phyloP scores from a whole-genome alignment of 2,329 filamentous ascomycete genomes.

The Monosporascus sp. region DNA sequence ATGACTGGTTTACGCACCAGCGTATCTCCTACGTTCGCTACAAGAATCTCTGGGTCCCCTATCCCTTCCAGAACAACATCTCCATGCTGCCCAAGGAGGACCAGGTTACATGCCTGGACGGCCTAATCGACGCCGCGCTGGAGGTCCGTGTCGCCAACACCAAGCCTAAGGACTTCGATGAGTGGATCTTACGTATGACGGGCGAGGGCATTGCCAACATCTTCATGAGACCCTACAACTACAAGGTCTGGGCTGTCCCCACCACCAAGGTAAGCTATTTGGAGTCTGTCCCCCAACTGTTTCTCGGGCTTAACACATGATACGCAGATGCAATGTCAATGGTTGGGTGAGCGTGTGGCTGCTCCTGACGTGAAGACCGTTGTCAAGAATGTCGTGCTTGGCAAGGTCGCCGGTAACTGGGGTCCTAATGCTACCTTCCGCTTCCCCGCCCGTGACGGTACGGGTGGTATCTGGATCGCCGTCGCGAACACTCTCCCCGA shows the following conservation, averaged over 20 bases:
- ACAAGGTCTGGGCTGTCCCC: conserved; percentile 98
- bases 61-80: conserved; percentile 99
- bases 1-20: conserved; percentile 97
- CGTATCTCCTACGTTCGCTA: conserved; percentile 98
- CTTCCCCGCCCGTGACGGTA: conserved; percentile 92
- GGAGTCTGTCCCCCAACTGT: no score
- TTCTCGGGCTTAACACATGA: conserved; percentile 1
- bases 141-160: conserved; percentile 80
- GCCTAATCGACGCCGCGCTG: conserved; percentile 90
- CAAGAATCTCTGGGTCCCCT: conserved; percentile 94
- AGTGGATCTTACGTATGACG: conserved; percentile 94
- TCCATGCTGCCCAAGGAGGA: conserved; percentile 97
- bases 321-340: conserved; percentile 93
- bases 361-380: conserved; percentile 92
- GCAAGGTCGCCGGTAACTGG: conserved; percentile 96
- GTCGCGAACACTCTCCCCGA: conserved; percentile 89
- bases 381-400: conserved; percentile 88
- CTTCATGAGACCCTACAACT: conserved; percentile 99
- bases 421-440: conserved; percentile 97
- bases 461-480: conserved; percentile 98
- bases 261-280: conserved; percentile 73
- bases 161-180: conserved; percentile 95
- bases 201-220: conserved; percentile 84
- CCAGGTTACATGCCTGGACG: conserved; percentile 89
- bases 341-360: conserved; percentile 97